Evolutionary conservation across 805 yeast genomes (phyloP).

Genomic region (Diddensiella santjacobensis): DNA sequence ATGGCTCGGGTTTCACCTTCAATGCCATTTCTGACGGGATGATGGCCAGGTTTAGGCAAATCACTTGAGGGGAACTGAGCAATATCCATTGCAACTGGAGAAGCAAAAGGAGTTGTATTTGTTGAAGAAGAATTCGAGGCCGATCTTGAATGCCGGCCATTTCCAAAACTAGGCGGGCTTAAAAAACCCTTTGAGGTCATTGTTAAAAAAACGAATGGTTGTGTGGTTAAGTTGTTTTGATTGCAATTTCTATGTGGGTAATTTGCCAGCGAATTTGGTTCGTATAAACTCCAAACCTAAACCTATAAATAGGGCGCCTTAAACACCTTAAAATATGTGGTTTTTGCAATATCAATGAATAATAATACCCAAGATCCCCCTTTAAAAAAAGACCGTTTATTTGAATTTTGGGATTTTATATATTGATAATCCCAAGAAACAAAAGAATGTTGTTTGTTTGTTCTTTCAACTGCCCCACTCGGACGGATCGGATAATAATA

Average conservation of each 20-base stretch:
- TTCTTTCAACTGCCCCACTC: no score
- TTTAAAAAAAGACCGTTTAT: no score
- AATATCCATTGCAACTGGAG: slow-evolving; percentile 18
- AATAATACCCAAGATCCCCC: no score
- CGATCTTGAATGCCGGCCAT: slow-evolving; percentile 1
- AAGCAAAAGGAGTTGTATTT: slow-evolving; percentile 11
- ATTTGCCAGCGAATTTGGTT: no score
- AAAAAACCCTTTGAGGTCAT: slow-evolving; percentile 5
- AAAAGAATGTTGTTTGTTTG: no score
- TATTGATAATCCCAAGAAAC: no score
- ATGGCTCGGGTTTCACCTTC: background rate
- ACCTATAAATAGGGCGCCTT: slow-evolving; percentile 8
- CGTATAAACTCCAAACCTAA: background rate
- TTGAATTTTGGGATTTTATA: no score
- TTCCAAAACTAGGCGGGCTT: slow-evolving; percentile 6
- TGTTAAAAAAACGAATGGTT: slow-evolving; percentile 1
- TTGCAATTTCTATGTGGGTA: background rate
- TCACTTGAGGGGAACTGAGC: slow-evolving; percentile 9
- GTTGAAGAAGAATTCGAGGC: slow-evolving; percentile 6
- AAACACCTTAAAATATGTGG: background rate
- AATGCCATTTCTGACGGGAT: background rate
- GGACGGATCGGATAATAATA: no score
- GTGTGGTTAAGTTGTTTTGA: background rate
- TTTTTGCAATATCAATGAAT: background rate
- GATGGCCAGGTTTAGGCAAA: slow-evolving; percentile 6